Conservation (phyloP, 2,329 filamentous ascomycete genomes). For the Cladosporium sp. region DNA sequence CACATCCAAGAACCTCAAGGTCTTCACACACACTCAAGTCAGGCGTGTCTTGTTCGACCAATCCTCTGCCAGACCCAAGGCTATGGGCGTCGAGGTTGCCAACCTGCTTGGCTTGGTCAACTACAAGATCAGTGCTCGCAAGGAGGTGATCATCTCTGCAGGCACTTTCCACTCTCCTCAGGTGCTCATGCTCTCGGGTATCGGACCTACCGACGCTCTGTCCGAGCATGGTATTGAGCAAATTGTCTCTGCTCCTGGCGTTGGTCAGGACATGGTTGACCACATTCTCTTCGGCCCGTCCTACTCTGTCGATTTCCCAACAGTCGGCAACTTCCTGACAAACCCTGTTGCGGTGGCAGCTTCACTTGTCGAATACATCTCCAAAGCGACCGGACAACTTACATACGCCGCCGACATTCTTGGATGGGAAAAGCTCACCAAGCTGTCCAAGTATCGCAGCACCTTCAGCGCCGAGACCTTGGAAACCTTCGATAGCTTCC, state of each 20-base stretch:
- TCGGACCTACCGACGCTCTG: conserved; percentile 29
- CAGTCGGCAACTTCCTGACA: not conserved
- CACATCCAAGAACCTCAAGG: conserved; percentile 20
- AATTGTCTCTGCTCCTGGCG: conserved; percentile 24
- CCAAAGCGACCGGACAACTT: conserved; percentile 15
- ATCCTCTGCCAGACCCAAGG: conserved; percentile 18
- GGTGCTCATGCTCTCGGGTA: conserved; percentile 31
- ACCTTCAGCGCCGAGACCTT: conserved; percentile 10
- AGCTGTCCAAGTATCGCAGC: conserved; percentile 2
- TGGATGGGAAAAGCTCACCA: conserved; percentile 28
- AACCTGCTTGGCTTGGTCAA: conserved; percentile 18
- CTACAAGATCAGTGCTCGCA: conserved; percentile 28
- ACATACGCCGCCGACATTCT: conserved; percentile 22
- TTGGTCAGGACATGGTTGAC: conserved; percentile 29
- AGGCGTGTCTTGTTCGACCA: not conserved
- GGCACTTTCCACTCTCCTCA: conserved; percentile 43
- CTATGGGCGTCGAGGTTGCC: conserved; percentile 13
- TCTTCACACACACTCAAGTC: conserved; percentile 31
- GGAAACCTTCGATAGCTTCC: conserved; percentile 20
- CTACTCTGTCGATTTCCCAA: conserved; percentile 13
- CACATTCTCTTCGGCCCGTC: conserved; percentile 35
- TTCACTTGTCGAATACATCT: not conserved
- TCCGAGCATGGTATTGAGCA: conserved; percentile 27
- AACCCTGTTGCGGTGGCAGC: not conserved
- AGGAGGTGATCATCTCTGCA: conserved; percentile 43